Evolutionary conservation across 208 protist genomes (phyloP).

Genomic region (Angomonas ambiguus): DNA sequence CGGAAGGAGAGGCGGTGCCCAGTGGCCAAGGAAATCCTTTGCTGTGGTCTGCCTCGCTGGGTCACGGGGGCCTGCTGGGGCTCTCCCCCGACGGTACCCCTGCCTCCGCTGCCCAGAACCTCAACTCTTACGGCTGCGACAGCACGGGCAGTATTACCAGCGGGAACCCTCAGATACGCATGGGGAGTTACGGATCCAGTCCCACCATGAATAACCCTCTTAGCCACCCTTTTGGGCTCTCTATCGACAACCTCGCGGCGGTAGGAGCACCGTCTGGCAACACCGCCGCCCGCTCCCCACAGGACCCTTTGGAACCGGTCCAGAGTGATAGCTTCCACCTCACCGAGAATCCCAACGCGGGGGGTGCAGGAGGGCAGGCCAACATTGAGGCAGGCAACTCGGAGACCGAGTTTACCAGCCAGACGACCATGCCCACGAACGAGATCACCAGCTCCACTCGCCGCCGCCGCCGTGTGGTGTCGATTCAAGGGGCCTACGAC

Average conservation of each 20-base stretch:
- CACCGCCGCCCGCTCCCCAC: background rate
- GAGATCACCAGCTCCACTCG: conserved; percentile 11
- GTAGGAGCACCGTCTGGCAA: too few species aligned
- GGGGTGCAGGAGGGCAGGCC: background rate
- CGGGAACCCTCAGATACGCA: background rate
- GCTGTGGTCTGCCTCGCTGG: background rate
- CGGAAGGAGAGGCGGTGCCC: background rate
- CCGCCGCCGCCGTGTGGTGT: conserved; percentile 12
- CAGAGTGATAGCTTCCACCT: background rate
- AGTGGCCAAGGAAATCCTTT: background rate
- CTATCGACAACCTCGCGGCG: background rate
- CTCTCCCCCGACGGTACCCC: background rate
- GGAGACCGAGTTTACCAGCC: background rate
- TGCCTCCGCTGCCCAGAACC: background rate
- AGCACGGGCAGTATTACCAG: background rate
- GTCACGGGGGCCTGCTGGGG: background rate
- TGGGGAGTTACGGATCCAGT: background rate
- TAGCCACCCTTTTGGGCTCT: background rate
- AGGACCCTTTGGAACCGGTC: background rate
- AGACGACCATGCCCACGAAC: background rate
- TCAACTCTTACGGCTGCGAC: background rate
- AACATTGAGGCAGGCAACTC: background rate
- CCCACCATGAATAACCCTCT: background rate
- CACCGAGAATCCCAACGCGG: background rate
- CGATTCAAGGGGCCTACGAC: conserved; percentile 9